phyloP scores from a whole-genome alignment of 768 basidiomycete genomes.

The Hortiboletus campestris region DNA sequence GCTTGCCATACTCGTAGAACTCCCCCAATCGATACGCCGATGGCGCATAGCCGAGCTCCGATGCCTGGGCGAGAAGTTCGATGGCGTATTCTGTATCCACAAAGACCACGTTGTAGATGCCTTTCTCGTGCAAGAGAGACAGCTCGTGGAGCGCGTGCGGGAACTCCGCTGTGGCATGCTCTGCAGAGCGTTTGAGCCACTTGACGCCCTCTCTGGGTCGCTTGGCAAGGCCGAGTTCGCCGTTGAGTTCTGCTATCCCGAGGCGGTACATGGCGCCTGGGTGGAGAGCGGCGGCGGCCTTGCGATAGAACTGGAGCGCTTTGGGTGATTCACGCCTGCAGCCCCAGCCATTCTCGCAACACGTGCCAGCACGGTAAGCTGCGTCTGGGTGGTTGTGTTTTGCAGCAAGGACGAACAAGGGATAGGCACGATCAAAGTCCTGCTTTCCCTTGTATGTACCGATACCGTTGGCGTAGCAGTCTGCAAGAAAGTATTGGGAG shows the following conservation, averaged over 20 bases:
- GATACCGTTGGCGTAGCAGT: constrained; percentile 98
- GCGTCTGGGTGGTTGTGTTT: constrained; percentile 98
- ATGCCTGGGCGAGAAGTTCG: constrained; percentile 91
- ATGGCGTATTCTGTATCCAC: constrained; percentile 95
- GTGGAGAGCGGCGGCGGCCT: constrained; percentile 87
- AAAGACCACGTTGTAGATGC: constrained; percentile 97
- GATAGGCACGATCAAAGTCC: constrained; percentile 97
- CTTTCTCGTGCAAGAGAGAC: constrained; percentile 91
- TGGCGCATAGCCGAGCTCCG: constrained; percentile 94
- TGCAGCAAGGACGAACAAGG: constrained; percentile 91
- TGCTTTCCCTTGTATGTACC: constrained; percentile 87
- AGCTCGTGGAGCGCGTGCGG: constrained; percentile 96
- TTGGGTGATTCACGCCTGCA: constrained; percentile 90
- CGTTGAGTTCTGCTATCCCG: constrained; percentile 94
- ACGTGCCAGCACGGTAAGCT: constrained; percentile 92
- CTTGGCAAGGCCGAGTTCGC: constrained; percentile 83
- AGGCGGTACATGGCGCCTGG: constrained; percentile 97
- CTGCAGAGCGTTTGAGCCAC: constrained; percentile 97
- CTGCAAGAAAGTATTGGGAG: constrained; percentile 96
- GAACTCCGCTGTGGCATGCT: constrained; percentile 91
- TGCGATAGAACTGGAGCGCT: constrained; percentile 89
- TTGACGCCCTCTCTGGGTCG: constrained; percentile 96
- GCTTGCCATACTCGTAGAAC: constrained; percentile 98
- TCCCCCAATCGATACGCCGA: constrained; percentile 95
- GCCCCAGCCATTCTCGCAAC: constrained; percentile 99